phyloP scores from a whole-genome alignment of 257 asterid species.

The Solanum stenotomum region DNA sequence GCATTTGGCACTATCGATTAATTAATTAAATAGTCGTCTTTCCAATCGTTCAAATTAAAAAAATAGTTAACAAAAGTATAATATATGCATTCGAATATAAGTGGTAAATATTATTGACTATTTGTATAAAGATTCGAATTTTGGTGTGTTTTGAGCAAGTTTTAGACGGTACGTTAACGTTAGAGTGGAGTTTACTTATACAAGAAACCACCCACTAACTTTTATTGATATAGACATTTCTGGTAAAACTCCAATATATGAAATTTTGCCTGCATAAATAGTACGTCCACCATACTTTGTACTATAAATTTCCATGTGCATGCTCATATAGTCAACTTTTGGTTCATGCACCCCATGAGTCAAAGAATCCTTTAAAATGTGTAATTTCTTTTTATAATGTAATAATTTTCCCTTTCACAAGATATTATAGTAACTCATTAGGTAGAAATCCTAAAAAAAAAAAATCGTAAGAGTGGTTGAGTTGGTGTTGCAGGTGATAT shows the following conservation, averaged over 20 bases:
- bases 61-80: neutral
- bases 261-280: neutral
- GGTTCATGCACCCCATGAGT: neutral
- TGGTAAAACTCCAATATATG: constrained; percentile 7
- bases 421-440: neutral
- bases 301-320: neutral
- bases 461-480: neutral
- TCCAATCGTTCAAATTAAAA: neutral
- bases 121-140: neutral
- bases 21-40: neutral
- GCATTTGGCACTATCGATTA: neutral
- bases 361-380: neutral
- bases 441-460: neutral
- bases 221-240: constrained; percentile 1
- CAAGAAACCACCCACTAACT: neutral
- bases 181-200: neutral
- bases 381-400: neutral
- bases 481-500: neutral
- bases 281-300: neutral
- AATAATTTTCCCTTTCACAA: neutral
- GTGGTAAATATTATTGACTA: neutral
- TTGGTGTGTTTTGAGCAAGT: neutral
- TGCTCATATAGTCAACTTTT: neutral
- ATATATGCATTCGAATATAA: neutral
- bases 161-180: neutral